phyloP scores from a whole-genome alignment of 805 yeast genomes.

The Candida patagonica region DNA sequence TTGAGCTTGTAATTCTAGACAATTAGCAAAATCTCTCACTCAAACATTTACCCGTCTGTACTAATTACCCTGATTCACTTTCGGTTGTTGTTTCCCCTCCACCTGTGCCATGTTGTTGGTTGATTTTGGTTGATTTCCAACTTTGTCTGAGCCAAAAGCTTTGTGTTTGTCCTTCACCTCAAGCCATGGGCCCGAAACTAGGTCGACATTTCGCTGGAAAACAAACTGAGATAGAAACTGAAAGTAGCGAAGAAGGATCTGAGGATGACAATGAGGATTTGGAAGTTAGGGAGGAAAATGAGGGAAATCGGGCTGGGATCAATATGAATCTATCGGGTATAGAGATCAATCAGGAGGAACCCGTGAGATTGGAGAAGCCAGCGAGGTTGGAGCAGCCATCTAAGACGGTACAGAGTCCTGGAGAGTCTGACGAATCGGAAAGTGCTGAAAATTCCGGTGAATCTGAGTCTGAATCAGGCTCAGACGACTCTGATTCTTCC shows the following conservation, averaged over 20 bases:
- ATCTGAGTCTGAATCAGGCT: slow-evolving; percentile 10
- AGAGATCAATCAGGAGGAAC: no score
- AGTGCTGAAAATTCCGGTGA: slow-evolving; percentile 4
- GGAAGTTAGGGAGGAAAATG: background rate
- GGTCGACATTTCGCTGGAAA: slow-evolving; percentile 18
- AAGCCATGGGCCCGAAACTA: slow-evolving; percentile 1
- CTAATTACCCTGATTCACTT: slow-evolving; percentile 16
- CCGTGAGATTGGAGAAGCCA: no score
- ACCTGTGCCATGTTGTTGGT: slow-evolving; percentile 1
- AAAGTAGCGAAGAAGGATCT: background rate
- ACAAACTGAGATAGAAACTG: slow-evolving; percentile 11
- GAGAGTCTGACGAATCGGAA: no score
- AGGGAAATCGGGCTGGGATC: background rate
- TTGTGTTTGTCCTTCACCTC: no score
- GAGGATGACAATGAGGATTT: background rate
- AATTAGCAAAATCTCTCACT: background rate
- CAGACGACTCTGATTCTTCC: slow-evolving; percentile 4
- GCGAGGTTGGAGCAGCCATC: no score
- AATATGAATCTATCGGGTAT: no score
- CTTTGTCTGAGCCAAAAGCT: no score
- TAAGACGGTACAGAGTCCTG: no score
- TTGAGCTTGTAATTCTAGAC: slow-evolving; percentile 30
- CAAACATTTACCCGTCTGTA: background rate
- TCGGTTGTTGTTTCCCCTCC: slow-evolving; percentile 12
- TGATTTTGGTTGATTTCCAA: background rate